These are phyloP conservation scores for Zygosaccharomyces pseudobailii DNA, from an alignment of 1,139 yeast species.

Conservation along the genomic window DNA sequence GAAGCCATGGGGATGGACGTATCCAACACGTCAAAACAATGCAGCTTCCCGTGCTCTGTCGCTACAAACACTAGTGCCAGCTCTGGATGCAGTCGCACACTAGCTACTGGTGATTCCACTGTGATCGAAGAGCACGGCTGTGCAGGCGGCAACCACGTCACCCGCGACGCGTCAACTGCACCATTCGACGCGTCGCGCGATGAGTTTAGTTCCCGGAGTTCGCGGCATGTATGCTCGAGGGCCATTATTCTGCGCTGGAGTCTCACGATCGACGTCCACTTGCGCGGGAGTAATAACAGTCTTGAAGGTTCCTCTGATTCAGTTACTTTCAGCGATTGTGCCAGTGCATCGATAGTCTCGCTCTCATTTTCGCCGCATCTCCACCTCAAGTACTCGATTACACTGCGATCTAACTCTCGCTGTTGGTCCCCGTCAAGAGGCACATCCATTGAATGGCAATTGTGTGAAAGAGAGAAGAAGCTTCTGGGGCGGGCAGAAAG, in stretches of 20 bases:
- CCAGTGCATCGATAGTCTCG: not conserved
- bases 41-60: constrained; percentile 68
- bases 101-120: constrained; percentile 50
- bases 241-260: constrained; percentile 73
- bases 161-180: not conserved
- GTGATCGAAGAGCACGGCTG: constrained; percentile 10
- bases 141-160: constrained; percentile 60
- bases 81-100: constrained; percentile 68
- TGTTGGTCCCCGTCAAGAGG: constrained; percentile 47
- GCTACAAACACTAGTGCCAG: constrained; percentile 65
- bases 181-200: not conserved
- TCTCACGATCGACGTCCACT: constrained; percentile 84
- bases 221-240: constrained; percentile 35
- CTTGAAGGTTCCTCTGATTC: not conserved
- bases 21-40: constrained; percentile 69
- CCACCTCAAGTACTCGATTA: constrained; percentile 44
- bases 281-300: constrained; percentile 55
- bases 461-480: not conserved
- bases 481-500: not conserved
- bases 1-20: constrained; percentile 62
- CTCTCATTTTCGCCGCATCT: not conserved
- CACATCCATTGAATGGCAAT: not conserved
- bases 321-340: not conserved
- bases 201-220: constrained; percentile 9
- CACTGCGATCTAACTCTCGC: constrained; percentile 51